Evolutionary conservation across 805 yeast genomes (phyloP).

Genomic region (Cyberlindnera sargentensis): DNA sequence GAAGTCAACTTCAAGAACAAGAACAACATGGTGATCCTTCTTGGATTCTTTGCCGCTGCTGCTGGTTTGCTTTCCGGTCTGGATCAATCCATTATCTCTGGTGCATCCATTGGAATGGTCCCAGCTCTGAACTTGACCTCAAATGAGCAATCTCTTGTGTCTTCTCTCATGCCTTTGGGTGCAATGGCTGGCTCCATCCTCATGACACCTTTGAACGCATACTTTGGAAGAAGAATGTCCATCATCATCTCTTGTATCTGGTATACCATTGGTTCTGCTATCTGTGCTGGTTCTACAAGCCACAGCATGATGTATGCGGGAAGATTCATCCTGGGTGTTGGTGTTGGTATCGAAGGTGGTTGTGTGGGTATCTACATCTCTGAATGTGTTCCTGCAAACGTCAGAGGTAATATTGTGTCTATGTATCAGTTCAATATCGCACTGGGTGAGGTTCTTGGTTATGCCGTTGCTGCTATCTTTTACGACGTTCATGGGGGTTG

Average conservation of each 20-base stretch:
- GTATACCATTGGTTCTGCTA: constrained; percentile 54
- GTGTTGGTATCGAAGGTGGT: constrained; percentile 63
- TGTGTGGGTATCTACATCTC: constrained; percentile 57
- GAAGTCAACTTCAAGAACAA: constrained; percentile 38
- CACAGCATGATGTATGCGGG: constrained; percentile 50
- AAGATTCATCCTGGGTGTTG: constrained; percentile 53
- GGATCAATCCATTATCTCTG: constrained; percentile 61
- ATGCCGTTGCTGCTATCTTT: constrained; percentile 56
- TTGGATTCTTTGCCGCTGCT: constrained; percentile 52
- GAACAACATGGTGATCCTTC: constrained; percentile 37
- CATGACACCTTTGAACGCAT: constrained; percentile 51
- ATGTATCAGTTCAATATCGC: constrained; percentile 60
- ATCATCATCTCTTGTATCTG: constrained; percentile 50
- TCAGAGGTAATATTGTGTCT: constrained; percentile 55
- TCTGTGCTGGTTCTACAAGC: constrained; percentile 45
- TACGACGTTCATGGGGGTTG: constrained; percentile 50
- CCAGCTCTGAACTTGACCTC: constrained; percentile 32
- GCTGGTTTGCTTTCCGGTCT: constrained; percentile 63
- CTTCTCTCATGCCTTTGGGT: constrained; percentile 62
- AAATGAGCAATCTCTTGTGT: constrained; percentile 44
- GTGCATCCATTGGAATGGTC: constrained; percentile 50
- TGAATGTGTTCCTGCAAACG: constrained; percentile 51
- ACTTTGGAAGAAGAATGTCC: constrained; percentile 48
- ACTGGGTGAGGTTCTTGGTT: constrained; percentile 59
- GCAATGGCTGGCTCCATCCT: constrained; percentile 57